Percentiles rank a stretch among this genome's conserved stretches.
Evolutionary conservation across 2,329 filamentous ascomycete species (phyloP).

Genomic region (Sporothrix pallida): DNA sequence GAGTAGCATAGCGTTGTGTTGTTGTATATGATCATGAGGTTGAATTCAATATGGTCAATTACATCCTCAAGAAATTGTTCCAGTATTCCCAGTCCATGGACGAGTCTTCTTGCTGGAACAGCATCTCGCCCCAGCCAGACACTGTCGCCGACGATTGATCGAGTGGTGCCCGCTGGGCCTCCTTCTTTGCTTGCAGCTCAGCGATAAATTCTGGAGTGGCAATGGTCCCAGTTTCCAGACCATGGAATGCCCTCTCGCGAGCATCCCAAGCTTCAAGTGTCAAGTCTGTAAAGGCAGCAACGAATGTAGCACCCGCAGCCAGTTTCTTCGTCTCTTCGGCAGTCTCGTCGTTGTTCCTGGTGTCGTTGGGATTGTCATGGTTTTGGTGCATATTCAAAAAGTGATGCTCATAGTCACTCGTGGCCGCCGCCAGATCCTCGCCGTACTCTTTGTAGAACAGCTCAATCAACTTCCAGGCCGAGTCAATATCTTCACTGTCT

Average conservation of each 20-base stretch:
- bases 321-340: conserved; percentile 21
- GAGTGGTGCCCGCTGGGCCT: neutral
- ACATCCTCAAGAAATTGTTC: conserved; percentile 34
- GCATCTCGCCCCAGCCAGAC: conserved; percentile 16
- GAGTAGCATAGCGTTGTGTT: conserved; percentile 10
- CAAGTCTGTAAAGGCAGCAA: conserved; percentile 33
- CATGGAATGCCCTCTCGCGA: neutral
- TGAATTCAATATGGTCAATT: neutral
- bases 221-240: neutral
- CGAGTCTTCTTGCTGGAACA: conserved; percentile 24
- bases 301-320: conserved; percentile 24
- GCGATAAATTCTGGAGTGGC: conserved; percentile 15
- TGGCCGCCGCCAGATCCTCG: conserved; percentile 34
- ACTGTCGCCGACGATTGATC: neutral
- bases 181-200: conserved; percentile 14
- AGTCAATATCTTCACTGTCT: conserved; percentile 18
- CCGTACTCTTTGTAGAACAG: conserved; percentile 40
- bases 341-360: conserved; percentile 20
- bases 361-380: neutral
- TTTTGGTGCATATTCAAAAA: neutral
- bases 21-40: neutral
- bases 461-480: conserved; percentile 43
- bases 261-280: conserved; percentile 36
- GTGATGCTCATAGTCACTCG: conserved; percentile 14
- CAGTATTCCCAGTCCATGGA: conserved; percentile 35